Evolutionary conservation across 1,139 yeast species (phyloP).

Genomic region (Candida glucosophila): DNA sequence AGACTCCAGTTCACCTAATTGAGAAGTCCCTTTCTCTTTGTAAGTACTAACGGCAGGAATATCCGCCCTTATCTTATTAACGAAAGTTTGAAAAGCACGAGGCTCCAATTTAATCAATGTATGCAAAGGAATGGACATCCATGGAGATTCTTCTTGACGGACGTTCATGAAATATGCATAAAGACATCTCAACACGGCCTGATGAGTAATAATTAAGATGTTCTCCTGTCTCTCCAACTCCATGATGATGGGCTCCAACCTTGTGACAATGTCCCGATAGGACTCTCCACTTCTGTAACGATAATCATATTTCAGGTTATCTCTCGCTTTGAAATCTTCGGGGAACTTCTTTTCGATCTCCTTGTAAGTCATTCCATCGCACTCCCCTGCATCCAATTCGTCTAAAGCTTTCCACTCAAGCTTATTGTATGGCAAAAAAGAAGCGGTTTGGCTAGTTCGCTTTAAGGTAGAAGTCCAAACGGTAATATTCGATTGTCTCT

Average conservation of each 20-base stretch:
- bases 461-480: slow-evolving; percentile 94
- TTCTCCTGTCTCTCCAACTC: slow-evolving; percentile 96
- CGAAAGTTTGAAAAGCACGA: slow-evolving; percentile 82
- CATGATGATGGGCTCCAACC: slow-evolving; percentile 96
- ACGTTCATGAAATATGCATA: slow-evolving; percentile 98
- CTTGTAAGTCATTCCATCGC: slow-evolving; percentile 54
- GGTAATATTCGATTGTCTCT: slow-evolving; percentile 56
- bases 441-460: slow-evolving; percentile 91
- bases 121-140: slow-evolving; percentile 98
- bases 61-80: slow-evolving; percentile 84
- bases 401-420: slow-evolving; percentile 95
- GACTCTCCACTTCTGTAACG: slow-evolving; percentile 97
- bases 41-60: slow-evolving; percentile 97
- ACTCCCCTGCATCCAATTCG: slow-evolving; percentile 95
- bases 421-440: slow-evolving; percentile 67
- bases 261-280: slow-evolving; percentile 86
- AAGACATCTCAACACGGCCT: slow-evolving; percentile 91
- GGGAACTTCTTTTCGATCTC: slow-evolving; percentile 62
- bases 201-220: slow-evolving; percentile 92
- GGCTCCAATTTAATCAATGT: slow-evolving; percentile 91
- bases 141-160: slow-evolving; percentile 94
- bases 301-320: slow-evolving; percentile 91
- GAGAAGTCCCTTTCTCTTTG: slow-evolving; percentile 86
- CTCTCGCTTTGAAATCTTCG: slow-evolving; percentile 91
- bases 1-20: slow-evolving; percentile 49